Evolutionary conservation across 805 yeast genomes (phyloP).

Genomic region (Wickerhamomyces hampshirensis): DNA sequence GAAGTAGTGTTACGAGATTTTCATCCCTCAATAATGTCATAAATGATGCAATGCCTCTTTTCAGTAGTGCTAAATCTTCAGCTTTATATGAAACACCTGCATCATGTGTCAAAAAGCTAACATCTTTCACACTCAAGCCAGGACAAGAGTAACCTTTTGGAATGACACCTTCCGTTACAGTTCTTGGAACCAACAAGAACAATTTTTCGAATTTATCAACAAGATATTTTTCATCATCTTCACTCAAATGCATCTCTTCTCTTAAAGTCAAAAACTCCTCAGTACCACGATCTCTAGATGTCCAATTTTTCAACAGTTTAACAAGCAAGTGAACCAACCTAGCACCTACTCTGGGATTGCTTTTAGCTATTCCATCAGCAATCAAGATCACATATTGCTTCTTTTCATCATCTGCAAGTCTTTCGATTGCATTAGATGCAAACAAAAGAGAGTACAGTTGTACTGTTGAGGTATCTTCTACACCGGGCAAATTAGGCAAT

Average conservation of each 20-base stretch:
- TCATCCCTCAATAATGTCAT: slow-evolving; percentile 29
- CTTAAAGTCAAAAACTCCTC: slow-evolving; percentile 35
- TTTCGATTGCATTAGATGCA: slow-evolving; percentile 60
- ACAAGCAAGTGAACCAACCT: slow-evolving; percentile 58
- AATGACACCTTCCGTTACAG: slow-evolving; percentile 31
- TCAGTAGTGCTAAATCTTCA: slow-evolving; percentile 39
- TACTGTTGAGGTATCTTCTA: slow-evolving; percentile 36
- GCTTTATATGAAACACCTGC: slow-evolving; percentile 61
- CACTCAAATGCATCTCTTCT: slow-evolving; percentile 32
- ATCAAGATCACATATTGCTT: slow-evolving; percentile 41
- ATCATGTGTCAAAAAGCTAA: slow-evolving; percentile 57
- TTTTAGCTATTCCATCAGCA: slow-evolving; percentile 39
- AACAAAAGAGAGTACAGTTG: slow-evolving; percentile 61
- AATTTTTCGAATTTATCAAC: slow-evolving; percentile 47
- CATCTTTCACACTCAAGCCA: slow-evolving; percentile 56
- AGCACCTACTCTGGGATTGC: slow-evolving; percentile 38
- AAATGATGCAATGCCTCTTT: slow-evolving; percentile 38
- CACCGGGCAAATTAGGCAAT: slow-evolving; percentile 40
- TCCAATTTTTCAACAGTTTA: slow-evolving; percentile 47
- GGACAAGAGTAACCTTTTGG: slow-evolving; percentile 50
- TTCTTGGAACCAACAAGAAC: slow-evolving; percentile 49
- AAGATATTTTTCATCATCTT: slow-evolving; percentile 42
- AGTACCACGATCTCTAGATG: slow-evolving; percentile 43
- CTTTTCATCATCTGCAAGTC: slow-evolving; percentile 38
- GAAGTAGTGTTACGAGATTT: slow-evolving; percentile 40